A percentile compares a stretch with the other conserved stretches of the same genome.
Evolutionary conservation across 2,329 filamentous ascomycete genomes (phyloP).

Genomic region (Xylaria sp.): DNA sequence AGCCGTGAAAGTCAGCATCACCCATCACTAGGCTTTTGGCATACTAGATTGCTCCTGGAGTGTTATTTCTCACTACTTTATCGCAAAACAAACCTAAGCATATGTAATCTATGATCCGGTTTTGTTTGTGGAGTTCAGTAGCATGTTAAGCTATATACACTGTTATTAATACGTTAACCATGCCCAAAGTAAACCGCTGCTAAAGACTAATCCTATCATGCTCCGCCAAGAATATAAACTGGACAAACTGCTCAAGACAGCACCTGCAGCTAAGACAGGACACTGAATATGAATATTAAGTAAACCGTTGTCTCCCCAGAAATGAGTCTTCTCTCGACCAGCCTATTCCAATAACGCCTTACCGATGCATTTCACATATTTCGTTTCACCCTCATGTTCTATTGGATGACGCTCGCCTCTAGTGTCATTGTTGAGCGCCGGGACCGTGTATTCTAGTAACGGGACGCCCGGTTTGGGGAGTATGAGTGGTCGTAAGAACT

Average conservation of each 20-base stretch:
- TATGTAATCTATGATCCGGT: neutral
- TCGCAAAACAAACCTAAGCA: neutral
- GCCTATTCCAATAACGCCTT: slow-evolving; percentile 43
- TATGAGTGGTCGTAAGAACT: slow-evolving; percentile 60
- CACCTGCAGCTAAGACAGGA: slow-evolving; percentile 36
- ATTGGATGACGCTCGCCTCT: slow-evolving; percentile 10
- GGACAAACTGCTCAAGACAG: slow-evolving; percentile 20
- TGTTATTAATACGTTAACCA: slow-evolving; percentile 29
- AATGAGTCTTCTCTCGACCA: slow-evolving; percentile 30
- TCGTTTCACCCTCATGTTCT: slow-evolving; percentile 8
- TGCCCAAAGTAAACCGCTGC: slow-evolving; percentile 7
- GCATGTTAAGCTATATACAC: slow-evolving; percentile 36
- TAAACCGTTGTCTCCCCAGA: slow-evolving; percentile 33
- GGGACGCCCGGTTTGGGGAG: slow-evolving; percentile 52
- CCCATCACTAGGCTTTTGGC: neutral
- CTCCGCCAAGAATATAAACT: slow-evolving; percentile 2
- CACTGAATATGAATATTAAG: slow-evolving; percentile 33
- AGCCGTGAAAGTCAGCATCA: neutral
- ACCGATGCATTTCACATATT: slow-evolving; percentile 39
- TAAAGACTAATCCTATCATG: slow-evolving; percentile 23
- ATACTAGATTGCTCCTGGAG: no score
- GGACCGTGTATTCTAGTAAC: slow-evolving; percentile 46
- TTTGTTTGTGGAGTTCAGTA: neutral
- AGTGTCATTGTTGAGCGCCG: slow-evolving; percentile 20
- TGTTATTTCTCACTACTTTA: neutral